A percentile compares a stretch with the other conserved stretches of the same genome.
phyloP scores from a whole-genome alignment of 2,329 filamentous ascomycete species.

The Stagonosporopsis rhizophila region DNA sequence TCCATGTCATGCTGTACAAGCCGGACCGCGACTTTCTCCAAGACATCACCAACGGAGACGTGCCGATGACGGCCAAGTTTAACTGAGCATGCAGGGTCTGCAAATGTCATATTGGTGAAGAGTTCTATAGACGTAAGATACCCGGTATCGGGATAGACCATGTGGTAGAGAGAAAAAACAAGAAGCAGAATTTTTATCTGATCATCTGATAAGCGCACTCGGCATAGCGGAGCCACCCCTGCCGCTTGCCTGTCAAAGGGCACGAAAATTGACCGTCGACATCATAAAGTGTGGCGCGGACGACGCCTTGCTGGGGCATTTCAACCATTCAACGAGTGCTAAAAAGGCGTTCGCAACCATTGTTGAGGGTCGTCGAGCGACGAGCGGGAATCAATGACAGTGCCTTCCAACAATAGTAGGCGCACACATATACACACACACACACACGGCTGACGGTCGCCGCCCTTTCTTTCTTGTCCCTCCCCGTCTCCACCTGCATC shows the following conservation, averaged over 20 bases:
- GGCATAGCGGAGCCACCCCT: conserved; percentile 4
- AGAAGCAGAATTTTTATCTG: neutral
- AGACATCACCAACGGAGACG: conserved; percentile 75
- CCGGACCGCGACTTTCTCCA: conserved; percentile 73
- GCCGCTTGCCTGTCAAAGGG: neutral
- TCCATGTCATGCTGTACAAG: conserved; percentile 89
- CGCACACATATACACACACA: neutral
- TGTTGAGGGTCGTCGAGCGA: neutral
- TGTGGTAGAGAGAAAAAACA: neutral
- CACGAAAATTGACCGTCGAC: neutral
- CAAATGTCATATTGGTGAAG: neutral
- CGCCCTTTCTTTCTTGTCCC: conserved; percentile 7
- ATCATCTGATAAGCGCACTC: neutral
- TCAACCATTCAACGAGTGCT: neutral
- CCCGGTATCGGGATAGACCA: conserved; percentile 4
- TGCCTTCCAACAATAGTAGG: conserved; percentile 5
- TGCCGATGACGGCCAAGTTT: conserved; percentile 60
- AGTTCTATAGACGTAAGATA: conserved; percentile 3
- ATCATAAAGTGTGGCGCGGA: neutral
- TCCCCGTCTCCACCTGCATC: conserved; percentile 1
- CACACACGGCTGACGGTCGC: no score
- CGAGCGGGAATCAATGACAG: neutral
- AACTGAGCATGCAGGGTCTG: neutral
- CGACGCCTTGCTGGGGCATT: conserved; percentile 8
- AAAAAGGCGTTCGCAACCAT: neutral